Conservation (phyloP, 495 filamentous ascomycete genomes). For the Neurospora tetrasperma region DNA sequence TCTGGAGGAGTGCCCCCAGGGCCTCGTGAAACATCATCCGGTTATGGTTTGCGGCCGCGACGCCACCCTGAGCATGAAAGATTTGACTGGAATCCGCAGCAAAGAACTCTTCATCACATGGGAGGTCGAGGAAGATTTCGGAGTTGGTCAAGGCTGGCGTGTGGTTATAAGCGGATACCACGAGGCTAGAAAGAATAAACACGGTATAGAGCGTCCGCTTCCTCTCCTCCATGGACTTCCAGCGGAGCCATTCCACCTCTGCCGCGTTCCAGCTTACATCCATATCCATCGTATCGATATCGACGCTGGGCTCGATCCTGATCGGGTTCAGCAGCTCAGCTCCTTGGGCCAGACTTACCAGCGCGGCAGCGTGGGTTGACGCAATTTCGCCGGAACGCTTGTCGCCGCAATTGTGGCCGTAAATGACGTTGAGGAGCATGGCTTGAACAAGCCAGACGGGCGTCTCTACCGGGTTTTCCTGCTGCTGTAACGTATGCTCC, state of each 20-base stretch:
- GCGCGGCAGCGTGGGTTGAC: conserved; percentile 77
- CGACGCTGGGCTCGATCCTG: conserved; percentile 29
- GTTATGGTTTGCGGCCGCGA: conserved; percentile 52
- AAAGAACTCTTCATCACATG: conserved; percentile 92
- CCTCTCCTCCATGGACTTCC: conserved; percentile 82
- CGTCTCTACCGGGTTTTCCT: conserved; percentile 65
- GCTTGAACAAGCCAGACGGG: conserved; percentile 97
- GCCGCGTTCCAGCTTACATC: conserved; percentile 38
- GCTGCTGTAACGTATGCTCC: conserved; percentile 37
- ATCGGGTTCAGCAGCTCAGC: conserved; percentile 60
- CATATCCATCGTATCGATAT: conserved; percentile 36
- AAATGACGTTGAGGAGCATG: conserved; percentile 94
- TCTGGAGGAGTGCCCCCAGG: conserved; percentile 65
- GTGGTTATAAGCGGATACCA: conserved; percentile 89
- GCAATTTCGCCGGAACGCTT: conserved; percentile 85
- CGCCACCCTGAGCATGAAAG: conserved; percentile 70
- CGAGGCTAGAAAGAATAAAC: conserved; percentile 80
- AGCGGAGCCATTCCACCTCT: conserved; percentile 74
- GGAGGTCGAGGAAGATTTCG: conserved; percentile 81
- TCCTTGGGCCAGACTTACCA: conserved; percentile 83
- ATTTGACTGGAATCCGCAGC: conserved; percentile 66
- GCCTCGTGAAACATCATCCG: conserved; percentile 63
- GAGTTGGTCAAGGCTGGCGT: conserved; percentile 87
- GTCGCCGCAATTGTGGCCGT: conserved; percentile 91
- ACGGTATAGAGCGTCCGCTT: conserved; percentile 91